phyloP scores from a whole-genome alignment of 2,329 filamentous ascomycete genomes.

The Ophiostoma sp. region DNA sequence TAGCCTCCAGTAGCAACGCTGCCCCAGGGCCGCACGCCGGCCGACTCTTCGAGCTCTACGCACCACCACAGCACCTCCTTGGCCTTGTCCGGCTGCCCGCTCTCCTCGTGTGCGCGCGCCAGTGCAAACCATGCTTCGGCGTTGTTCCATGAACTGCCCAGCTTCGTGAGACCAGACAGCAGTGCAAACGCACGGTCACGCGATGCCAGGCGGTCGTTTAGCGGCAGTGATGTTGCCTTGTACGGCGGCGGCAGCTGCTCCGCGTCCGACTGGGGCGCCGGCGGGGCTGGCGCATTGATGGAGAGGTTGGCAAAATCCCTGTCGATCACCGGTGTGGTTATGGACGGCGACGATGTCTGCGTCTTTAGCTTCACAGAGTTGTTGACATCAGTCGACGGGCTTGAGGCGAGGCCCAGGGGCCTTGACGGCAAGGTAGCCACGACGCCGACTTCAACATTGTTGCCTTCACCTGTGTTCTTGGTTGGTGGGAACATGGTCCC shows the following conservation, averaged over 20 bases:
- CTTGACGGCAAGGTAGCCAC: constrained; percentile 36
- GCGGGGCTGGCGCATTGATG: not conserved
- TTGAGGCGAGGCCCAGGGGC: constrained; percentile 43
- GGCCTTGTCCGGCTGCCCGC: constrained; percentile 77
- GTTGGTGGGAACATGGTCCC: constrained; percentile 29
- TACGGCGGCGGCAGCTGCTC: constrained; percentile 44
- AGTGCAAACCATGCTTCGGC: constrained; percentile 91
- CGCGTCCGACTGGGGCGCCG: constrained; percentile 2
- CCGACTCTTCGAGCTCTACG: constrained; percentile 84
- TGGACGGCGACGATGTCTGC: constrained; percentile 12
- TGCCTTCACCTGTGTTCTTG: constrained; percentile 15
- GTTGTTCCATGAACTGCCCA: constrained; percentile 83
- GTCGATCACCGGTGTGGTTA: not conserved
- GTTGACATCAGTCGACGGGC: constrained; percentile 14
- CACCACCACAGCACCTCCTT: constrained; percentile 97
- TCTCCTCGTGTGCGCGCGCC: constrained; percentile 80
- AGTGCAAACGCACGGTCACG: constrained; percentile 84
- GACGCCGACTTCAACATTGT: constrained; percentile 18
- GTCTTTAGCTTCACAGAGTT: not conserved
- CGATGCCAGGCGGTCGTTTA: constrained; percentile 77
- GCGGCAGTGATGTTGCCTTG: constrained; percentile 58
- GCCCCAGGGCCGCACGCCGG: constrained; percentile 72
- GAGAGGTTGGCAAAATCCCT: not conserved
- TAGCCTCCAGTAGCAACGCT: constrained; percentile 63
- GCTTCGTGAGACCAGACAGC: constrained; percentile 74